Evolutionary conservation across 2,329 filamentous ascomycete species (phyloP).

Genomic region (Colletotrichum endophyticum): DNA sequence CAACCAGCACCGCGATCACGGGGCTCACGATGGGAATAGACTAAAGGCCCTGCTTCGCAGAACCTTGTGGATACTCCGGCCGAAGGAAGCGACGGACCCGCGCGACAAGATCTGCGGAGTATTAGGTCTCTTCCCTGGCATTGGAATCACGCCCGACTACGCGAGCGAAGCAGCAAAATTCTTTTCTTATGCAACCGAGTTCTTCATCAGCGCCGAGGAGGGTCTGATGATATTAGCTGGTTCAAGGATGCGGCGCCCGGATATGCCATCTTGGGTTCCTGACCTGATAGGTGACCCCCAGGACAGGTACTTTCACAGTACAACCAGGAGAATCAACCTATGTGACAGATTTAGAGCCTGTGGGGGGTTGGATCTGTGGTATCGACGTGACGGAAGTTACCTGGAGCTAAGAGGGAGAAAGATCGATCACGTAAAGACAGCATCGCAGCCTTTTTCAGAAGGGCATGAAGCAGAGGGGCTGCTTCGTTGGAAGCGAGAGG

Average conservation of each 20-base stretch:
- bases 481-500: background rate
- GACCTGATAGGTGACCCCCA: background rate
- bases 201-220: background rate
- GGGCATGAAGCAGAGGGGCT: background rate
- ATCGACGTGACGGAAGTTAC: background rate
- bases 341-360: background rate
- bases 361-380: background rate
- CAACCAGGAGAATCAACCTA: background rate
- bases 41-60: background rate
- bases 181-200: background rate
- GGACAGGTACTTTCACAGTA: background rate
- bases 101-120: background rate
- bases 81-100: background rate
- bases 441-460: background rate
- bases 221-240: background rate
- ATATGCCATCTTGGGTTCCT: background rate
- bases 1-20: background rate
- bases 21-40: fast-evolving
- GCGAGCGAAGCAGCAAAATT: background rate
- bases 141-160: background rate
- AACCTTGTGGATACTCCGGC: background rate
- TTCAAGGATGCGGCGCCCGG: background rate
- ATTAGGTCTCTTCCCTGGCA: background rate
- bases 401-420: background rate
- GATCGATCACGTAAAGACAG: background rate